Conservation (phyloP, 805 yeast species). For the Yamadazyma philogaea region DNA sequence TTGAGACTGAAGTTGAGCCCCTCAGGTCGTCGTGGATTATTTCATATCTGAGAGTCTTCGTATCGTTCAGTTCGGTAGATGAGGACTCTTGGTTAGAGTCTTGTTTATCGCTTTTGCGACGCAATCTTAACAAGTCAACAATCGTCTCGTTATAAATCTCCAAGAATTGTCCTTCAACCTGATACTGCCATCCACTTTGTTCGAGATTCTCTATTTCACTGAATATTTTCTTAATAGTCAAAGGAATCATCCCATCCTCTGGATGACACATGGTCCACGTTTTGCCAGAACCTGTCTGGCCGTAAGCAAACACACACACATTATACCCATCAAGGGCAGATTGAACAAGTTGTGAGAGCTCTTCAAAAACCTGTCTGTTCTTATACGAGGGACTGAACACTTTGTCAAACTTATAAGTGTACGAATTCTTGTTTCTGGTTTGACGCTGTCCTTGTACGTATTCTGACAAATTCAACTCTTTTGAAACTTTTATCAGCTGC, state of each 20-base stretch:
- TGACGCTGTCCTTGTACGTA: conserved; percentile 5
- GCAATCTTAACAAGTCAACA: conserved; percentile 53
- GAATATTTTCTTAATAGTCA: conserved; percentile 70
- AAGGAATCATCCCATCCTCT: conserved; percentile 76
- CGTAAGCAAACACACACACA: conserved; percentile 93
- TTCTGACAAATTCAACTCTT: conserved; percentile 11
- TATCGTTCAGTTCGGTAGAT: conserved; percentile 17
- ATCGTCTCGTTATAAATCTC: conserved; percentile 88
- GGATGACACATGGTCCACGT: conserved; percentile 82
- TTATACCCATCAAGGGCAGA: conserved; percentile 78
- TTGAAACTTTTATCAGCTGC: conserved; percentile 31
- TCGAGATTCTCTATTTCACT: conserved; percentile 46
- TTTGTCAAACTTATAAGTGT: conserved; percentile 67
- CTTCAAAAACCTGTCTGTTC: conserved; percentile 72
- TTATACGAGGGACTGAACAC: conserved; percentile 56
- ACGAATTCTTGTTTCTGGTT: conserved; percentile 11
- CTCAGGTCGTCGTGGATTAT: conserved; percentile 63
- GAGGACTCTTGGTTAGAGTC: not conserved
- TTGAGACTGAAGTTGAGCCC: conserved; percentile 59
- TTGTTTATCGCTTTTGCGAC: not conserved
- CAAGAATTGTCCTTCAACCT: conserved; percentile 68
- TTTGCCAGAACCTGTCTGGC: conserved; percentile 95
- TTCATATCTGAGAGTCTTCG: conserved; percentile 45
- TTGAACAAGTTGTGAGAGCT: conserved; percentile 81
- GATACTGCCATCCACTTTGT: conserved; percentile 61